Conservation (phyloP, 2,329 filamentous ascomycete species). For the Albifimbria verrucaria region DNA sequence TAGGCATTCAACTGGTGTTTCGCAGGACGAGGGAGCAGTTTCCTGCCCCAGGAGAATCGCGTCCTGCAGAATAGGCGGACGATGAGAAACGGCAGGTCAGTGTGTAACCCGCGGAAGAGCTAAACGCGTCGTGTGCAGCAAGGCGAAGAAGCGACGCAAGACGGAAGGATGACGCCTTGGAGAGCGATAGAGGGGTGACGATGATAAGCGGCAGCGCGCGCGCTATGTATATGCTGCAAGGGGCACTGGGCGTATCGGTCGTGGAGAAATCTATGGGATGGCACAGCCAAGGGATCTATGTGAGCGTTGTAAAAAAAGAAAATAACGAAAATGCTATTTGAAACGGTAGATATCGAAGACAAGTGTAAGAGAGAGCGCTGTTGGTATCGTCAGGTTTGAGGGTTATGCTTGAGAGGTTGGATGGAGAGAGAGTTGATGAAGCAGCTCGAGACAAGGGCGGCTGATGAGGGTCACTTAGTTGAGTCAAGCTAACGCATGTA, state of each 20-base stretch:
- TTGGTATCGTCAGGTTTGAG: background rate
- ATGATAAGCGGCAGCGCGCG: background rate
- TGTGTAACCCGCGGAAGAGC: too few relatives aligned
- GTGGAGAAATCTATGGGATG: background rate
- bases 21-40: slow-evolving; percentile 25
- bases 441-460: background rate
- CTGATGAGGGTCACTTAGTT: background rate
- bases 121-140: too few relatives aligned
- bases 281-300: background rate
- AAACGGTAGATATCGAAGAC: background rate
- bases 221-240: background rate
- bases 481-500: background rate
- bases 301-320: background rate
- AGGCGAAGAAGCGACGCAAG: slow-evolving; percentile 17
- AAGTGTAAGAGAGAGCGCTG: background rate
- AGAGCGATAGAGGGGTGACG: slow-evolving; percentile 4
- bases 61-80: slow-evolving; percentile 24
- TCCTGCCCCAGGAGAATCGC: slow-evolving; percentile 25
- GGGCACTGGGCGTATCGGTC: background rate
- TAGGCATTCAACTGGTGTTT: slow-evolving; percentile 33
- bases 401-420: background rate
- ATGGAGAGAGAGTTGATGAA: background rate
- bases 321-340: background rate
- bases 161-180: slow-evolving; percentile 3
- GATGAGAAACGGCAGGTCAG: slow-evolving; percentile 12